Evolutionary conservation across 495 filamentous ascomycete genomes (phyloP).

Genomic region (Aspergillus affinis): DNA sequence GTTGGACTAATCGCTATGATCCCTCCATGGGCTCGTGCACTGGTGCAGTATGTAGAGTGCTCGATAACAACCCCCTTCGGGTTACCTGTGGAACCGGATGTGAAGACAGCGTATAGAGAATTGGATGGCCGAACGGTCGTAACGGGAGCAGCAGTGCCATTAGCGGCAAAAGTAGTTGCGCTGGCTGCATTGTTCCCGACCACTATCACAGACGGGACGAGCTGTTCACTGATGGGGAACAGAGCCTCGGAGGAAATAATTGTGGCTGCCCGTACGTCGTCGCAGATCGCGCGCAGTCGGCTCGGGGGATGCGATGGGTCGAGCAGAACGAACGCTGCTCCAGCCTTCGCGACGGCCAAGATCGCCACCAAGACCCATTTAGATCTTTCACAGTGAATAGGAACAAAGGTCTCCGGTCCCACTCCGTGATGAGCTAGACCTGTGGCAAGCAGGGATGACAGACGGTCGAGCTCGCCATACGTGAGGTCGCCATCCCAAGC

Average conservation of each 20-base stretch:
- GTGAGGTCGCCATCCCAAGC: conserved; percentile 13
- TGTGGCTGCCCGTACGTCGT: not conserved
- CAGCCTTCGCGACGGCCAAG: not conserved
- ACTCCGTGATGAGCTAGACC: not conserved
- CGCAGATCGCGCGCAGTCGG: not conserved
- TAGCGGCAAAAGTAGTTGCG: conserved; percentile 34
- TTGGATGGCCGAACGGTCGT: conserved; percentile 4
- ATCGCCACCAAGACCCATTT: not conserved
- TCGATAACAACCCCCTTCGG: conserved; percentile 44
- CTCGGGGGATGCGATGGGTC: conserved; percentile 7
- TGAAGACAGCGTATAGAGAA: conserved; percentile 33
- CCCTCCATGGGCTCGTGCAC: not conserved
- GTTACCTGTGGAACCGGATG: conserved; percentile 41
- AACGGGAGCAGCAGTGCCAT: conserved; percentile 13
- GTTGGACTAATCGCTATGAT: not conserved
- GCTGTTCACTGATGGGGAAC: no score
- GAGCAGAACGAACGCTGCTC: not conserved
- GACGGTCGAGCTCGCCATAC: conserved; percentile 4
- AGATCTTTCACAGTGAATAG: not conserved
- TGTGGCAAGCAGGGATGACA: not conserved
- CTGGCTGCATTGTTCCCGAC: not conserved
- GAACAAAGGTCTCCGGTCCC: not conserved
- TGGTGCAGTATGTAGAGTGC: conserved; percentile 26
- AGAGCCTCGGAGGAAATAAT: not conserved
- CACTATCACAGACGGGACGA: no score